These are phyloP conservation scores for Miscanthus lutarioriparius DNA, from an alignment of 176 grass and related monocot species.

Conservation along the genomic window DNA sequence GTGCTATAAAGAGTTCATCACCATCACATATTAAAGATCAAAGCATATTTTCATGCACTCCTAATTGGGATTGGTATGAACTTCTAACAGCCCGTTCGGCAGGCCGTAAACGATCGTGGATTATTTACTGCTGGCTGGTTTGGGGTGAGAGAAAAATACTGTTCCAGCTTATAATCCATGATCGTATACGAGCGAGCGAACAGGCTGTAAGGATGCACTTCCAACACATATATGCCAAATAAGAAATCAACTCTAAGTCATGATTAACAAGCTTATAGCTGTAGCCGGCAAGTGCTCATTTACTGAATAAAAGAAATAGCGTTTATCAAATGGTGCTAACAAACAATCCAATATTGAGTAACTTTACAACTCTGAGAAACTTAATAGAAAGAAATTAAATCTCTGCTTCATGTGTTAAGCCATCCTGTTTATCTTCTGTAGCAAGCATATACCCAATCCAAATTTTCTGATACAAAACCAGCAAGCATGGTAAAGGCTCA, in stretches of 20 bases:
- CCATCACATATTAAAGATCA: neutral
- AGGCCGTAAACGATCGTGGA: too few species aligned
- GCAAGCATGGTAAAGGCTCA: neutral
- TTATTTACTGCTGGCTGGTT: too few species aligned
- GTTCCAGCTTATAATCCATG: too few species aligned
- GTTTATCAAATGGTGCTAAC: neutral
- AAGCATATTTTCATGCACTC: neutral
- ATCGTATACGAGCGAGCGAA: too few species aligned
- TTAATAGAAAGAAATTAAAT: slow-evolving; percentile 7
- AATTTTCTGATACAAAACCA: slow-evolving; percentile 10
- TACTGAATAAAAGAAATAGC: neutral
- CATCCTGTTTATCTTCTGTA: neutral
- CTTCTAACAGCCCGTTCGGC: too few species aligned
- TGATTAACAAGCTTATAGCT: slow-evolving; percentile 5
- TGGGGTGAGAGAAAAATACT: too few species aligned
- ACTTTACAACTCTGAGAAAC: neutral
- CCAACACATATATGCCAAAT: slow-evolving; percentile 13
- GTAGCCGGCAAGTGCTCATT: slow-evolving; percentile 18
- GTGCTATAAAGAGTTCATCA: neutral
- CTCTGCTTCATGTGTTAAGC: neutral
- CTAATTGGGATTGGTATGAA: neutral
- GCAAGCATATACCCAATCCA: neutral
- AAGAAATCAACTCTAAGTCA: neutral
- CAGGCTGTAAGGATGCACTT: neutral
- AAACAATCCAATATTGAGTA: slow-evolving; percentile 10